Base-by-base conservation (phyloP, 139 green algal species). In the Chlorella sp. region DNA sequence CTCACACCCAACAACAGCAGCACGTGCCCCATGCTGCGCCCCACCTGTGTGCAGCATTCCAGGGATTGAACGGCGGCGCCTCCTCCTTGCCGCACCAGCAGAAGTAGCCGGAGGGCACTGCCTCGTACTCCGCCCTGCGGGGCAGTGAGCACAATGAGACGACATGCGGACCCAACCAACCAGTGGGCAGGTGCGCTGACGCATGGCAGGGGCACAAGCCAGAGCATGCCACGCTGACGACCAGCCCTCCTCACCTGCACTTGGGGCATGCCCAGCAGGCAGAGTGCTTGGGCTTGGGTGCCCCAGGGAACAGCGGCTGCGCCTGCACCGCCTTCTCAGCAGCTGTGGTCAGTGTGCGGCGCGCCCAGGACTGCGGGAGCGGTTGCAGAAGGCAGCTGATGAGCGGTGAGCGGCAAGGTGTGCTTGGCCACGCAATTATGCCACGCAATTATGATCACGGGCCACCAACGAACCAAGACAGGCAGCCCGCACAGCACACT, bases 251-350 rank as follows among this genome's bases (percentile, higher is more conserved):
- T 2, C 51, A 81, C 32, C 94, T 86, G 84, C 94, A 97, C 88
- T 96, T 97, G n/a, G 94, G 94, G 81, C 94, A 97, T 74, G 72
- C 92, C 94, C 94, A 97, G n/a, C 87, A 85, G 0, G 87, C 73
- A 16, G 57, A 34, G 12, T 60, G 51, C 51, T 60, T 60, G 51
- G 51, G 51, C 51, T 60, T 20, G 18, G 51, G 75, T 11, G 83
- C 80, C 32, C 74, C 84, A 0, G 67, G 51, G 51, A 60, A 60
- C 82, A 25, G 74, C 81, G 4, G 87, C 87, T 0, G 79, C 74
- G 17, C 72, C 80, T 76, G 84, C 83, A n/a, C 36, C 18, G 84
- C 51, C 25, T 86, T 88, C 65, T 88, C 82, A 2, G 64, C 65
- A 11, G 87, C 81, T 17, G 89, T 60, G 9, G 51, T 86, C 25